Base-by-base conservation (phyloP, 2,329 filamentous ascomycete species). In the Saccharata proteae region DNA sequence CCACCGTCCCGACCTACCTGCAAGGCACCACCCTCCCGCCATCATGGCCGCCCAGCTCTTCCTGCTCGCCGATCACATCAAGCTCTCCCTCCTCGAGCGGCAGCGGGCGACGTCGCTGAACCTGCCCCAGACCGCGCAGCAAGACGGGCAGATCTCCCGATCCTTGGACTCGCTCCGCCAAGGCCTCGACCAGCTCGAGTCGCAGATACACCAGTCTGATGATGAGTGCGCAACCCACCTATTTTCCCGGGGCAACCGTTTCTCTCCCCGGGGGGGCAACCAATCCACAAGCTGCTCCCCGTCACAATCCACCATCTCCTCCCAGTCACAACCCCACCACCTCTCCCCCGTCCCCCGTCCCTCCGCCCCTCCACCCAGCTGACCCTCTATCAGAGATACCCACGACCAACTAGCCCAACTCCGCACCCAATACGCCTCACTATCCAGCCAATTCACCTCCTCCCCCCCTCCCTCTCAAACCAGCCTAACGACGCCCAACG, bases 31-130 rank as follows among this genome's bases (percentile, higher is more conserved):
- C 17, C 16, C 11, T 23, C 8, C 21, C 16, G 24, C 29, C 17
- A 12, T 29, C 37, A 55, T 54, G 32, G 55, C 54, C 29, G 67
- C 69, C 10, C 86, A 94, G 57, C 77, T 96, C 43, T 84, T 86
- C 54, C 78, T 96, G 32, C 74, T 96, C 36, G 84, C 86, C 48
- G 90, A 98, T 61, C 88, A 96, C 59, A 82, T 96, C 67, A 94
- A 96, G 61, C 74, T 96, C 39, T 93, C 86, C 10, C 70, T 98
- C 11, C 75, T 96, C 16, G 90, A 96, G 63, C 77, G 88, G 36
- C 79, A 93, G 60, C 77, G 88, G 36, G 84, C 86, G 29, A 74
- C 83, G 46, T 80, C 76, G 10, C 69, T 93, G 26, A 77, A 84
- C 43, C 71, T 93, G 34, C 74, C 84, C 37, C 74, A 74, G 30